phyloP scores from a whole-genome alignment of 192 early-diverging fungal species.

The Umbelopsis vinacea region DNA sequence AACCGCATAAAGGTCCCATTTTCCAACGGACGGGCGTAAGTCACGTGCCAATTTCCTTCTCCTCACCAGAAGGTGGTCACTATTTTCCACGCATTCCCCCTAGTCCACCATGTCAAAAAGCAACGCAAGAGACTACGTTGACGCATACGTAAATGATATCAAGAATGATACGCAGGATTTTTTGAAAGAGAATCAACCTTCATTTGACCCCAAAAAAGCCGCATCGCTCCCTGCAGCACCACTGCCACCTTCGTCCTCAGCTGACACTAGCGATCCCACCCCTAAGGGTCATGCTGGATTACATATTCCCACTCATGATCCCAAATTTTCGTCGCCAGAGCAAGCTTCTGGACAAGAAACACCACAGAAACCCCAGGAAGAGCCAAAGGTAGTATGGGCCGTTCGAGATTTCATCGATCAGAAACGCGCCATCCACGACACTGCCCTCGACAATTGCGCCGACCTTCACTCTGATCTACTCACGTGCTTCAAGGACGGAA shows the following conservation, averaged over 20 bases:
- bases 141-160: constrained; percentile 34
- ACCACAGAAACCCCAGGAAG: background rate
- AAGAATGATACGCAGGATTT: constrained; percentile 23
- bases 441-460: constrained; percentile 37
- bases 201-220: constrained; percentile 34
- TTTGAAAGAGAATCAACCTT: constrained; percentile 31
- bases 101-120: constrained; percentile 26
- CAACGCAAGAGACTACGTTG: constrained; percentile 37
- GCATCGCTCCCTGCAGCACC: constrained; percentile 7
- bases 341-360: background rate
- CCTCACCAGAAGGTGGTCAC: background rate
- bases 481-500: constrained; percentile 42
- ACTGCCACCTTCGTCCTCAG: background rate
- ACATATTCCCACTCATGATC: background rate
- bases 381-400: constrained; percentile 25
- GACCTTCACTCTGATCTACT: constrained; percentile 38
- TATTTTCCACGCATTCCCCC: background rate
- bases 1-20: no score
- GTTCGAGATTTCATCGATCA: constrained; percentile 35
- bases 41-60: background rate
- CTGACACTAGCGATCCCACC: background rate
- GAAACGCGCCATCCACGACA: constrained; percentile 37
- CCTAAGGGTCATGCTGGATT: background rate
- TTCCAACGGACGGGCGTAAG: no score
- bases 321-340: constrained; percentile 22